Evolutionary conservation across 371 early-diverging fungal species (phyloP), one percentile per base, ranked within the genome.

Genomic region (Mortierella sp.): DNA sequence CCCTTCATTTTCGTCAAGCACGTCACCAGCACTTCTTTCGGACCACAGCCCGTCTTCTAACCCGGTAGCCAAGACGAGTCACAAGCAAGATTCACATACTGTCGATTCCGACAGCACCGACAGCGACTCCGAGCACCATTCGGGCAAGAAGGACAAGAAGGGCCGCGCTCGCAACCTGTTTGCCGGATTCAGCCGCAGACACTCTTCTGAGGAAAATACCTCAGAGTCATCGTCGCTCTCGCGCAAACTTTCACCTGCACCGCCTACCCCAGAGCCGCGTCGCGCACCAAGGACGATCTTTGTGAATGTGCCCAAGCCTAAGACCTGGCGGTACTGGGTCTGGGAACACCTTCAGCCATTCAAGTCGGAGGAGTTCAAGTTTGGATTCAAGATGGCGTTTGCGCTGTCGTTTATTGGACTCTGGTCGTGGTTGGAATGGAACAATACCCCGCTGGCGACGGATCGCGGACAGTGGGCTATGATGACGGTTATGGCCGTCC

Each of bases 401-500:
- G 92, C 91, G 10, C 89, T 92, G 3, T 73, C 89, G 0, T 73
- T 91, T 0, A 79, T 92, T 63, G 87, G 88, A 63, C 44, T 92
- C 5, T 91, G 91, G 68, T 90, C 93, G 0, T 93, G 90, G 84
- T 70, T 93, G 6, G 87, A 90, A 0, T 85, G 89, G 42, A 90
- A 89, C 21, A 78, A 75, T 24, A 83, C 70, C 0, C 88, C 90
- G 80, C 88, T 91, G 38, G 80, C 82, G 26, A 85, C 80, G 13
- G 90, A 89, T 48, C 89, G 91, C 70, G 92, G 93, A 28, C 92
- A 92, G 73, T 93, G 93, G 93, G 89, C 92, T 1, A 88, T 90
- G 57, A 80, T 93, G 77, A 85, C 85, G 2, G 90, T 93, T 3
- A 91, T 93, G 87, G 91, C 92, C 11, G 91, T 93, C 44, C 86